These are phyloP conservation scores for Pseudoturritis turrita DNA, from an alignment of 345 rosid genomes.

Conservation along the genomic window DNA sequence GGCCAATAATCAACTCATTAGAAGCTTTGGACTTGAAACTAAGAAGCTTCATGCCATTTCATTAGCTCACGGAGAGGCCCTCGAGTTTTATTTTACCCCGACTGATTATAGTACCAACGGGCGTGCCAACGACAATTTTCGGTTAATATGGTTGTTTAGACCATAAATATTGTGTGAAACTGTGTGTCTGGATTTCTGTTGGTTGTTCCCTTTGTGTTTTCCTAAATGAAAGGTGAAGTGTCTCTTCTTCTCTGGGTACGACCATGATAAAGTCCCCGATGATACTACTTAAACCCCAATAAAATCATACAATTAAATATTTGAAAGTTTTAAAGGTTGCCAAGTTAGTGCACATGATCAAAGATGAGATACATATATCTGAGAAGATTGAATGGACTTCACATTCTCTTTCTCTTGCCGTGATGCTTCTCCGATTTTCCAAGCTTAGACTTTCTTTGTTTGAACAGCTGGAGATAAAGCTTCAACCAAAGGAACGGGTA, in stretches of 20 bases:
- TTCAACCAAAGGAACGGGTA: slow-evolving; percentile 80
- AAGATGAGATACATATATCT: neutral
- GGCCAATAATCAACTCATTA: too few species aligned
- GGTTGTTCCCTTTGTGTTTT: neutral
- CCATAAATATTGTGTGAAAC: neutral
- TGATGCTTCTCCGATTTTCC: slow-evolving; percentile 35
- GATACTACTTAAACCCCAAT: neutral
- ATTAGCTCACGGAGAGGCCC: too few species aligned
- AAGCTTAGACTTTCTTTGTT: slow-evolving; percentile 64
- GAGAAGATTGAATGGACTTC: slow-evolving; percentile 15
- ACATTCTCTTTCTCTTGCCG: slow-evolving; percentile 46
- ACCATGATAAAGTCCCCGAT: neutral
- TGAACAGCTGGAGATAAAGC: slow-evolving; percentile 67
- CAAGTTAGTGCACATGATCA: neutral
- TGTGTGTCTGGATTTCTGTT: neutral
- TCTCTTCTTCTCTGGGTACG: neutral
- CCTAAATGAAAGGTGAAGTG: too few species aligned
- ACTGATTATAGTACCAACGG: too few species aligned
- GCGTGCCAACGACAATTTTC: too few species aligned
- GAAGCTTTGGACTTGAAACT: too few species aligned
- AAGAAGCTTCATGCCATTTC: too few species aligned
- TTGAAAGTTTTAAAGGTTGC: neutral
- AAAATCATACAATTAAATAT: neutral
- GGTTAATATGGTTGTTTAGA: too few species aligned
- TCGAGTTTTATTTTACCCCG: too few species aligned